Evolutionary conservation across 495 filamentous ascomycete genomes (phyloP), one percentile per base, ranked within the genome.

Genomic region (Pyrenopolyporus hunteri): DNA sequence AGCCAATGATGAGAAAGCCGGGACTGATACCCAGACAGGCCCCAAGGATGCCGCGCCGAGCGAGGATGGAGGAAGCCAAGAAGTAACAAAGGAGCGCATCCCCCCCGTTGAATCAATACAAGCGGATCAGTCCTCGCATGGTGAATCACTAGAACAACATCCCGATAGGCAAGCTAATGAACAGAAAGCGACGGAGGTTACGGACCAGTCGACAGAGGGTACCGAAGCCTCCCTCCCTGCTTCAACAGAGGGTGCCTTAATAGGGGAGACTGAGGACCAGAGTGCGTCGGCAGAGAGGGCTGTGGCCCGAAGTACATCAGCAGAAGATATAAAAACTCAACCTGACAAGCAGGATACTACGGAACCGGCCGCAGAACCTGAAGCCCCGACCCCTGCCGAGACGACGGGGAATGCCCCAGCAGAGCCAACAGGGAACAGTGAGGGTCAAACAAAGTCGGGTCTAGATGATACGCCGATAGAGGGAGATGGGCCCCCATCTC

Each of bases 71-170:
- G 9, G 9, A 29, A 29, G 5, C 9, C 5, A 29, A 29, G 26
- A 29, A 5, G 5, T 9, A 29, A 29, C 4, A 29, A 4, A 29
- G 9, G 26, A 29, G 9, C 4, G 26, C 5, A 29, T 5, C 26
- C 26, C 26, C 26, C 4, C 4, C 26, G 9, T 29, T 9, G 9
- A 29, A 9, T 5, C 26, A 29, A 4, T 29, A 29, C 26, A 29
- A 9, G 4, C 5, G 26, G 26, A 29, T 29, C 26, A 70, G 36
- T 40, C 57, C 26, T 49, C 49, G 23, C 36, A 51, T 37, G 59
- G 62, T 43, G 39, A 51, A 6, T 20, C 54, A 13, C 17, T 28
- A n/a, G 57, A 66, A 32, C 16, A 48, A 3, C 39, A n/a, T n/a
- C n/a, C n/a, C n/a, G n/a, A n/a, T n/a, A n/a, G n/a, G n/a, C n/a